Evolutionary conservation across 768 basidiomycete species (phyloP).

Genomic region (Xanthoconium purpureum): DNA sequence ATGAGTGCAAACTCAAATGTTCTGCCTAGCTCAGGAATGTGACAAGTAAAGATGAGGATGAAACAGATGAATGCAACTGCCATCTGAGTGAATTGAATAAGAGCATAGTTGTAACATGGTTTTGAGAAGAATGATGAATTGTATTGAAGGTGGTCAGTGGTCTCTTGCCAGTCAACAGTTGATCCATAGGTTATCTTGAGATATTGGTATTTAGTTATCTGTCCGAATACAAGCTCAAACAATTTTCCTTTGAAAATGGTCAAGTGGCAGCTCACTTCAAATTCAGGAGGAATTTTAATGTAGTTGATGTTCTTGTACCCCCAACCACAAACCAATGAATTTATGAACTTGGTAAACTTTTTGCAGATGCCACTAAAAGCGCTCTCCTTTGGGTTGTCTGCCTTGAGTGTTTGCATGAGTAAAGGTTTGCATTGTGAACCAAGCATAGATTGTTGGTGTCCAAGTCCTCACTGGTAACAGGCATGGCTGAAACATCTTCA

Average conservation of each 20-base stretch:
- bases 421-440: not conserved
- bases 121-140: slow-evolving; percentile 29
- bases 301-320: not conserved
- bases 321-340: not conserved
- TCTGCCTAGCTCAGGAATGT: not conserved
- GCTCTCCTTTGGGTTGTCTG: not conserved
- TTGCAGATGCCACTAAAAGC: not conserved
- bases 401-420: not conserved
- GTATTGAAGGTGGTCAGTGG: slow-evolving; percentile 29
- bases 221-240: not conserved
- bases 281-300: not conserved
- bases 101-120: slow-evolving; percentile 27
- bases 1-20: slow-evolving; percentile 17
- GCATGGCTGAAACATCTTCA: not conserved
- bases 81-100: slow-evolving; percentile 11
- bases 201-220: slow-evolving; percentile 25
- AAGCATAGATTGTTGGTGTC: not conserved
- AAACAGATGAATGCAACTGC: slow-evolving; percentile 14
- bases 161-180: slow-evolving; percentile 25
- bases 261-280: not conserved
- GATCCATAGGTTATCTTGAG: slow-evolving; percentile 31
- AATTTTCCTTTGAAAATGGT: no score
- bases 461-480: no score
- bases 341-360: not conserved
- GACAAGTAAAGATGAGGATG: slow-evolving; percentile 22